Evolutionary conservation across 805 yeast genomes (phyloP).

Genomic region (Barnettozyma siamensis): DNA sequence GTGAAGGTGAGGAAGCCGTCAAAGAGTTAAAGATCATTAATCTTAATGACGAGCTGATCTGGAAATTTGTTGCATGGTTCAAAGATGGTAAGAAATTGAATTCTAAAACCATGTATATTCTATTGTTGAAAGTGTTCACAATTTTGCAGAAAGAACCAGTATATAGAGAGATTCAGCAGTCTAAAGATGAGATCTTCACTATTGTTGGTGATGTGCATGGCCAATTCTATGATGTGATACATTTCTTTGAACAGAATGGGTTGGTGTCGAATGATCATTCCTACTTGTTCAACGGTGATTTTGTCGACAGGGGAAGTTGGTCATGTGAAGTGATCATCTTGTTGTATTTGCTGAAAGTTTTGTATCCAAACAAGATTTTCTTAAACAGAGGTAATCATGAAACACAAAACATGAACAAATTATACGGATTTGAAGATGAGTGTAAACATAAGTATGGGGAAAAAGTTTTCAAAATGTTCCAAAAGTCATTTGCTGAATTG

Average conservation of each 20-base stretch:
- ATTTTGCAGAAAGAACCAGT: constrained; percentile 63
- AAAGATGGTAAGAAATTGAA: constrained; percentile 69
- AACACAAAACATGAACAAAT: constrained; percentile 92
- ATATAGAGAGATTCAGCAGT: constrained; percentile 56
- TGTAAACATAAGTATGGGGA: constrained; percentile 86
- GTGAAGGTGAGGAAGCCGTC: constrained; percentile 15
- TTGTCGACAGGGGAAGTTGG: constrained; percentile 98
- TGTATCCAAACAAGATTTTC: constrained; percentile 64
- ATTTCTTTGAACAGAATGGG: constrained; percentile 73
- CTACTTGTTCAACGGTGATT: constrained; percentile 92
- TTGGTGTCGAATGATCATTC: constrained; percentile 57
- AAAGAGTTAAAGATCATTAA: constrained; percentile 19
- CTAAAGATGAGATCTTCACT: constrained; percentile 40
- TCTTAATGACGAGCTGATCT: constrained; percentile 51
- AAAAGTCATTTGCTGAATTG: constrained; percentile 78
- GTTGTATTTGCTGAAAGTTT: constrained; percentile 68
- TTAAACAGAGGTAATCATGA: constrained; percentile 96
- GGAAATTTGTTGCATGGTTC: constrained; percentile 63
- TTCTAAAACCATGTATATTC: constrained; percentile 77
- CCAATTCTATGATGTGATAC: constrained; percentile 84
- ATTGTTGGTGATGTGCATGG: constrained; percentile 99
- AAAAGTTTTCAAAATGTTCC: constrained; percentile 72
- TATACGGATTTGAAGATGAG: constrained; percentile 95
- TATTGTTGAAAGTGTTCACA: constrained; percentile 64
- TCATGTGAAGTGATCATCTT: constrained; percentile 91